A percentile compares a stretch with the other conserved stretches of the same genome.
phyloP scores from a whole-genome alignment of 2,329 filamentous ascomycete genomes.

The Lojkania enalia region DNA sequence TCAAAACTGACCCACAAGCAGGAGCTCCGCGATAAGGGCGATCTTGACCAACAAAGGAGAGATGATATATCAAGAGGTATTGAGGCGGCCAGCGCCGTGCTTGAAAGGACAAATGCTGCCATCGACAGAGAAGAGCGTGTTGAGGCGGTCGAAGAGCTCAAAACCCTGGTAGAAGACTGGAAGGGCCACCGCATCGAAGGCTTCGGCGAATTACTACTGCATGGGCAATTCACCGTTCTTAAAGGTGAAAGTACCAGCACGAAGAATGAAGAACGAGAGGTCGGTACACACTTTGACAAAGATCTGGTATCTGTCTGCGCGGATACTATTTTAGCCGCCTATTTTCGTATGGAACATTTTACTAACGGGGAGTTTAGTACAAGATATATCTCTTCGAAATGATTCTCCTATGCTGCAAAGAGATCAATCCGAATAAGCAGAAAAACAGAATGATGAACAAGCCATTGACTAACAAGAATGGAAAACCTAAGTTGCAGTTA shows the following conservation, averaged over 20 bases:
- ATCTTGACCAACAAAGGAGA: constrained; percentile 69
- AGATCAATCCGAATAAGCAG: constrained; percentile 80
- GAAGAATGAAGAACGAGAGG: constrained; percentile 89
- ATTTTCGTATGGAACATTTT: too few relatives aligned
- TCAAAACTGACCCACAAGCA: constrained; percentile 41
- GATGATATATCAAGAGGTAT: constrained; percentile 76
- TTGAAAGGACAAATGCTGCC: constrained; percentile 85
- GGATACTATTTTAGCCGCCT: too few relatives aligned
- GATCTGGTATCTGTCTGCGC: constrained; percentile 6
- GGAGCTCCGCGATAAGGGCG: constrained; percentile 85
- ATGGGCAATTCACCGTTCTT: constrained; percentile 88
- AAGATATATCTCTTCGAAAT: constrained; percentile 97
- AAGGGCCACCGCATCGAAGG: constrained; percentile 87
- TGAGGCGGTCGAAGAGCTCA: constrained; percentile 81
- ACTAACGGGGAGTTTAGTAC: constrained; percentile 62
- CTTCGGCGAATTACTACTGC: constrained; percentile 87
- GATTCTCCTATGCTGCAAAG: constrained; percentile 96
- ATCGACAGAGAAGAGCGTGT: constrained; percentile 85
- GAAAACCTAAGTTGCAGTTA: constrained; percentile 78
- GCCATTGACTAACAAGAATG: constrained; percentile 68
- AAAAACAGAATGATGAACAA: constrained; percentile 73
- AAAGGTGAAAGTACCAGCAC: constrained; percentile 73
- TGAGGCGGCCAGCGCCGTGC: constrained; percentile 77
- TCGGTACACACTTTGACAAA: constrained; percentile 49
- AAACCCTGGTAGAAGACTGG: constrained; percentile 89